phyloP scores from a whole-genome alignment of 495 filamentous ascomycete species.

The Staphylotrichum longicolle region DNA sequence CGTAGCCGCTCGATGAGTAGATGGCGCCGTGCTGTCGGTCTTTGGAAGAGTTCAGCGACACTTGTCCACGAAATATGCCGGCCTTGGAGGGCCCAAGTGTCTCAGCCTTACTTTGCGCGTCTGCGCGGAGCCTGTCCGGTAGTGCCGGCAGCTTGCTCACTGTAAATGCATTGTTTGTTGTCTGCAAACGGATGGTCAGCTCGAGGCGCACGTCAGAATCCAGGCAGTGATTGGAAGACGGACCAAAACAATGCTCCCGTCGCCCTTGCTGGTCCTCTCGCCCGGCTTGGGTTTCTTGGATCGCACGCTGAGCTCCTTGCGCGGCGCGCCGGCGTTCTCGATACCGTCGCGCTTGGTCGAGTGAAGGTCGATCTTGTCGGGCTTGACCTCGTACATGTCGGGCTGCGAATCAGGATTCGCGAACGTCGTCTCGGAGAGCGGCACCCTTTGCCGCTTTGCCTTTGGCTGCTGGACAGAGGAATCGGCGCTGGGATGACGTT shows the following conservation, averaged over 20 bases:
- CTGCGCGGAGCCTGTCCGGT: conserved; percentile 66
- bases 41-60: conserved; percentile 33
- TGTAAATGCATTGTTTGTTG: conserved; percentile 79
- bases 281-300: conserved; percentile 55
- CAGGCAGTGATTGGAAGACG: conserved; percentile 24
- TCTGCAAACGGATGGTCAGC: conserved; percentile 51
- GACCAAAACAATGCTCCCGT: conserved; percentile 64
- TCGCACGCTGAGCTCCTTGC: conserved; percentile 60
- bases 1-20: conserved; percentile 65
- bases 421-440: conserved; percentile 55
- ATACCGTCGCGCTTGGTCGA: conserved; percentile 46
- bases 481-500: conserved; percentile 64
- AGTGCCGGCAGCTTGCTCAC: conserved; percentile 81
- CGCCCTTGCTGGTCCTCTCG: conserved; percentile 56
- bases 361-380: conserved; percentile 42
- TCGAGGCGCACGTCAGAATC: background rate
- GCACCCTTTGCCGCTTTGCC: conserved; percentile 69
- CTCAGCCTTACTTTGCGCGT: conserved; percentile 54
- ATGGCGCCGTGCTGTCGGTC: conserved; percentile 61
- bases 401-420: conserved; percentile 44
- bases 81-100: conserved; percentile 32
- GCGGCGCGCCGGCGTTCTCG: conserved; percentile 39
- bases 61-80: conserved; percentile 8
- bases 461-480: conserved; percentile 61
- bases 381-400: conserved; percentile 50